Evolutionary conservation across 176 grass and related monocot genomes (phyloP).

Genomic region (Oryza officinalis): DNA sequence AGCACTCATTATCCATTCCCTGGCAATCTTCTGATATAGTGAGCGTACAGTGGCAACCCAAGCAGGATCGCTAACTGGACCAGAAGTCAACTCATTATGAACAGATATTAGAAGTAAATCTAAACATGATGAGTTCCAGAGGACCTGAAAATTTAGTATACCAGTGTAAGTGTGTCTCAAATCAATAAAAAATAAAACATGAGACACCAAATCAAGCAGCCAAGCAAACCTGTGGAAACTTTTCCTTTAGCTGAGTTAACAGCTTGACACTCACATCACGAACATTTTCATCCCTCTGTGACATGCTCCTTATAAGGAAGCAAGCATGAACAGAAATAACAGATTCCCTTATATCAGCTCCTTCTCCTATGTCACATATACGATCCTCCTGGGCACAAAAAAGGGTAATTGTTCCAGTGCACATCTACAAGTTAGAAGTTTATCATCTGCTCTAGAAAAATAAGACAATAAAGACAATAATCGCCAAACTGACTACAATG

Average conservation of each 20-base stretch:
- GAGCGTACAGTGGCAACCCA: slow-evolving; percentile 93
- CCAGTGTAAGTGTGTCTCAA: slow-evolving; percentile 24
- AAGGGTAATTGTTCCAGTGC: slow-evolving; percentile 30
- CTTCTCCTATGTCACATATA: slow-evolving; percentile 89
- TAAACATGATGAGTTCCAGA: slow-evolving; percentile 97
- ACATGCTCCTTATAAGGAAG: slow-evolving; percentile 98
- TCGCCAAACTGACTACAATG: slow-evolving; percentile 7
- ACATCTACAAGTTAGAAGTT: slow-evolving; percentile 18
- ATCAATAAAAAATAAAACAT: slow-evolving; percentile 34
- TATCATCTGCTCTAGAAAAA: slow-evolving; percentile 17
- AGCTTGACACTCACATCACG: slow-evolving; percentile 95
- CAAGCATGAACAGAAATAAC: slow-evolving; percentile 85
- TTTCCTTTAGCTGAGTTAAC: slow-evolving; percentile 91
- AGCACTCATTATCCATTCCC: slow-evolving; percentile 97
- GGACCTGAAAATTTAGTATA: slow-evolving; percentile 60
- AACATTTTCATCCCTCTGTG: slow-evolving; percentile 94
- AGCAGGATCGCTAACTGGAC: slow-evolving; percentile 96
- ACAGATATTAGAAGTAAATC: slow-evolving; percentile 97
- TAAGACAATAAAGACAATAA: background rate
- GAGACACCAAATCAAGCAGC: slow-evolving; percentile 23
- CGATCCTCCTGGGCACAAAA: slow-evolving; percentile 71
- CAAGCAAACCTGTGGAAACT: slow-evolving; percentile 88
- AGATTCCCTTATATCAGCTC: slow-evolving; percentile 83
- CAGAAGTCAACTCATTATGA: slow-evolving; percentile 92
- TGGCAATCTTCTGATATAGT: slow-evolving; percentile 94